Evolutionary conservation across 2,329 filamentous ascomycete species (phyloP), one percentile per base, ranked within the genome.

Genomic region (Phyllosticta citrichinensis): DNA sequence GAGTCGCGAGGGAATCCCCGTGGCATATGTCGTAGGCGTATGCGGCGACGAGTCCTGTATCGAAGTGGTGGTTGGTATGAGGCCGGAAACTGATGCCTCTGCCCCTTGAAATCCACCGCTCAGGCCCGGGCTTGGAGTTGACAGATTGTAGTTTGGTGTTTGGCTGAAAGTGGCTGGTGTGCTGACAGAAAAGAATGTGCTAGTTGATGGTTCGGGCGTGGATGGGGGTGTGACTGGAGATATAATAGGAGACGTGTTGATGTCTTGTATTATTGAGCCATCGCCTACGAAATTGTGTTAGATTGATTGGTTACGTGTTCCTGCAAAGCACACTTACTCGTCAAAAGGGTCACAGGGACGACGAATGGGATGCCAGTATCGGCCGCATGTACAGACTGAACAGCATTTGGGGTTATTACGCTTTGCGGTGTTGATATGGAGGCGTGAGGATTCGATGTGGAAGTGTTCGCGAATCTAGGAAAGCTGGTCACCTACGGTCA

Each of bases 321-420:
- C 6, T n/a, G 70, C 60, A 62, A 65, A 61, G 52, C 67, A 66
- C 63, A 62, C 12, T 68, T 70, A 55, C 70, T 66, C 27, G 73
- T 60, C 1, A 69, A 69, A 3, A 61, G 66, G 40, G 68, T 65
- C 2, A 74, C 67, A 1, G 73, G 73, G 27, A 70, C 65, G 33
- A 74, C 67, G 9, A 72, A 63, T 6, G 74, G 40, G n/a, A 60
- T 62, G 59, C 69, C 70, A 55, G 71, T 70, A 27, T 73, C 68
- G 33, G 67, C 68, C 51, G 67, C 70, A 33, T 71, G 64, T 24
- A 67, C 68, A 47, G 53, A 56, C 19, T 47, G 50, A 2, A 61
- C 19, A 17, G 55, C 53, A 22, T 35, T 25, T 5, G 57, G 35
- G 9, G 53, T 53, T 20, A 50, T 9, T 53, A 62, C 14, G 54